Percentiles rank a stretch among this genome's conserved stretches.
Evolutionary conservation across 202 grass and related monocot genomes (phyloP).

Genomic region (Bolboschoenoplectus hybrid): DNA sequence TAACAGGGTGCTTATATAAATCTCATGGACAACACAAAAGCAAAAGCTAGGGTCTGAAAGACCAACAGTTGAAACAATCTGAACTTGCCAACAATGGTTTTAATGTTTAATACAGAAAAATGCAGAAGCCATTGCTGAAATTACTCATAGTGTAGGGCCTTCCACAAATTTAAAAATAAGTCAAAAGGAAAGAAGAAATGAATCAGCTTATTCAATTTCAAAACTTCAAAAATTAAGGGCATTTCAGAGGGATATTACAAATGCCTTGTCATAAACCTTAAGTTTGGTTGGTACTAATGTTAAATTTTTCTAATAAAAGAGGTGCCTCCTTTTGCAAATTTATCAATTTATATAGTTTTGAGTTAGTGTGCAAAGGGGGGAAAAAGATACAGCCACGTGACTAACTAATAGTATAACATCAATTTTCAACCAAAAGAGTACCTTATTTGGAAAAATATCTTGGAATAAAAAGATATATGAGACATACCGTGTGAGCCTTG

Average conservation of each 20-base stretch:
- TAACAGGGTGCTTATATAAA: neutral
- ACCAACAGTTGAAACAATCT: neutral
- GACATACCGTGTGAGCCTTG: slow-evolving; percentile 72
- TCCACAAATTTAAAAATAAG: neutral
- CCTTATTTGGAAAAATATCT: neutral
- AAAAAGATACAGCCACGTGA: neutral
- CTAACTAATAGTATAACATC: neutral
- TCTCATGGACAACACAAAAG: neutral
- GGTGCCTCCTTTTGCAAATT: neutral
- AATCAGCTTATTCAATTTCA: neutral
- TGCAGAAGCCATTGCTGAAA: neutral
- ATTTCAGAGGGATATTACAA: neutral
- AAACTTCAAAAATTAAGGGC: neutral
- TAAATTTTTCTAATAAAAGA: neutral
- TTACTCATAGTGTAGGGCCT: neutral
- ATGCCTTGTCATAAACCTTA: neutral
- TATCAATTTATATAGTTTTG: neutral
- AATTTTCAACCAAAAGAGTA: neutral
- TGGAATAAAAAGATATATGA: neutral
- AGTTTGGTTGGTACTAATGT: neutral
- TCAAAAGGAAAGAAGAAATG: neutral
- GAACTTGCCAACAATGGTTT: neutral
- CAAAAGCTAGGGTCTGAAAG: neutral
- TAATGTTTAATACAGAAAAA: neutral
- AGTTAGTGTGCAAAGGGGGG: neutral